Conservation (phyloP, 164 flowering plant genomes). For the Vitis rotundifolia region DNA sequence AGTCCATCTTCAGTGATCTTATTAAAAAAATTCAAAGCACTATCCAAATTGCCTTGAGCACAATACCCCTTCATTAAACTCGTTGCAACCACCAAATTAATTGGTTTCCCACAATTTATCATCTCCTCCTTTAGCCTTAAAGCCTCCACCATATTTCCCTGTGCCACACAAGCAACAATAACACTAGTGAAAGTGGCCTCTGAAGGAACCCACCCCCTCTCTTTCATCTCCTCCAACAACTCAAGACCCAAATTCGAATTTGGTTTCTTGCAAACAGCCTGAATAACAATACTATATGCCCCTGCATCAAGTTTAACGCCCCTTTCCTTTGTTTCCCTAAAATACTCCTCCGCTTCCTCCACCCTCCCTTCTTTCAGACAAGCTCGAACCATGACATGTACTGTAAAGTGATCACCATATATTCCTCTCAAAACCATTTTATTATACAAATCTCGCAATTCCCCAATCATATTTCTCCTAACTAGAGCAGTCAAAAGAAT, state of each 20-base stretch:
- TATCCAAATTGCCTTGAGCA: conserved; percentile 37
- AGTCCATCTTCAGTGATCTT: conserved; percentile 48
- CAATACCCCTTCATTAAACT: conserved; percentile 72
- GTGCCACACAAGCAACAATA: conserved; percentile 64
- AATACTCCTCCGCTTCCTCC: conserved; percentile 48
- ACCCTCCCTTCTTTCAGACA: conserved; percentile 53
- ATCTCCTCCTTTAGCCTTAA: conserved; percentile 67
- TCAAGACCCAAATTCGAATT: conserved; percentile 37
- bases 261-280: conserved; percentile 49
- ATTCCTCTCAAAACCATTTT: conserved; percentile 42
- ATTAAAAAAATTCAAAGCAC: conserved; percentile 55
- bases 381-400: conserved; percentile 51
- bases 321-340: conserved; percentile 43
- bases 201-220: conserved; percentile 55
- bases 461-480: conserved; percentile 30
- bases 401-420: conserved; percentile 38
- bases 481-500: conserved; percentile 44
- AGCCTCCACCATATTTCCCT: conserved; percentile 57
- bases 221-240: conserved; percentile 73
- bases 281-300: conserved; percentile 41
- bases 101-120: conserved; percentile 41
- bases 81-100: conserved; percentile 66
- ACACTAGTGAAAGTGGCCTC: conserved; percentile 40
- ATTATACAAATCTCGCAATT: conserved; percentile 36
- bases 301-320: conserved; percentile 46